A percentile compares a stretch with the other conserved stretches of the same genome.
Conservation (phyloP, 2,329 filamentous ascomycete species). For the Cladosporium phlei region DNA sequence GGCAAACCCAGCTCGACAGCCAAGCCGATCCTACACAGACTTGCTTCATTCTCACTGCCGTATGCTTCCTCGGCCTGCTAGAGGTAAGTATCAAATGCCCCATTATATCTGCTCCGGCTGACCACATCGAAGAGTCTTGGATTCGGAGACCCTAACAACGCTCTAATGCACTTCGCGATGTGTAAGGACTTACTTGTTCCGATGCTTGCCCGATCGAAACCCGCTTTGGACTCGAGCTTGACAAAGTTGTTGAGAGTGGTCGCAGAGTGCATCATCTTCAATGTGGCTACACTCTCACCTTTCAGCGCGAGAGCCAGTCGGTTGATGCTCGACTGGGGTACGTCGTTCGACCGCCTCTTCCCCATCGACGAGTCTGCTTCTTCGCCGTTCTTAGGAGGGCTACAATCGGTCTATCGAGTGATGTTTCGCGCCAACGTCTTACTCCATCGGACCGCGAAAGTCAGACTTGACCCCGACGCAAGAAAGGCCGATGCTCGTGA, state of each 20-base stretch:
- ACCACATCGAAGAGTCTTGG: constrained; percentile 12
- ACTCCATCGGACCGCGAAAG: constrained; percentile 7
- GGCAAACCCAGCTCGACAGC: not conserved
- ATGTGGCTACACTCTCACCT: constrained; percentile 12
- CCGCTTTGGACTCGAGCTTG: not conserved
- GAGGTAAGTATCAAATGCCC: not conserved
- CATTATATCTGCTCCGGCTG: not conserved
- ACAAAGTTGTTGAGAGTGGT: constrained; percentile 16
- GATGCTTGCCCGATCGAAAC: constrained; percentile 9
- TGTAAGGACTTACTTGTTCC: constrained; percentile 14
- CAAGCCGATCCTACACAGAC: not conserved
- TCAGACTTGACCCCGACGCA: not conserved
- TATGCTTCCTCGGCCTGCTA: not conserved
- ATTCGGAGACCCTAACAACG: constrained; percentile 16
- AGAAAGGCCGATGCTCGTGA: not conserved
- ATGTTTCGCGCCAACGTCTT: constrained; percentile 15
- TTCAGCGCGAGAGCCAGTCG: constrained; percentile 1
- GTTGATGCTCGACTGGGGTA: constrained; percentile 12
- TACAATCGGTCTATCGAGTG: constrained; percentile 16
- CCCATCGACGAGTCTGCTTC: constrained; percentile 8
- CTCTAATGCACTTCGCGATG: constrained; percentile 18
- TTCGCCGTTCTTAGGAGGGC: constrained; percentile 17
- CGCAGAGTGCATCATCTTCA: constrained; percentile 19
- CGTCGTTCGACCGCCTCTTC: constrained; percentile 7
- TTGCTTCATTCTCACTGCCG: not conserved